Evolutionary conservation across 495 filamentous ascomycete genomes (phyloP).

Genomic region (Neurospora sp.): DNA sequence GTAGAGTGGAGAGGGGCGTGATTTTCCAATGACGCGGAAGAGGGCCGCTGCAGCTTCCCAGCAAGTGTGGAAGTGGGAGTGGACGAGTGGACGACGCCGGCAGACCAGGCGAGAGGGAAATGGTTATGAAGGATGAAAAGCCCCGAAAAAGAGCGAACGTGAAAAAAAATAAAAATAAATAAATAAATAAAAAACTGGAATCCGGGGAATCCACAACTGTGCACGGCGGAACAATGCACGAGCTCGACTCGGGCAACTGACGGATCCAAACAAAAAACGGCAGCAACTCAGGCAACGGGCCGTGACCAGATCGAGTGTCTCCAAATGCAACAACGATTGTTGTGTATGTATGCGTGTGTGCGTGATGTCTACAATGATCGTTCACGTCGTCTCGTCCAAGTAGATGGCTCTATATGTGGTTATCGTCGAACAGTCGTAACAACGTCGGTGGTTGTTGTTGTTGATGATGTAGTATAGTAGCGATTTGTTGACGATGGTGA

Average conservation of each 20-base stretch:
- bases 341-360: not conserved
- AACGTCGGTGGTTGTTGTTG: not conserved
- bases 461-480: not conserved
- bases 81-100: not conserved
- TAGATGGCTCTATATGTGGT: not conserved
- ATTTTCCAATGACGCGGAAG: slow-evolving; percentile 23
- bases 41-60: not conserved
- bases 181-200: not conserved
- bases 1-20: slow-evolving; percentile 22
- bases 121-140: not conserved
- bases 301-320: not conserved
- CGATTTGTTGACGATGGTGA: not conserved
- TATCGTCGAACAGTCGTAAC: not conserved
- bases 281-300: not conserved
- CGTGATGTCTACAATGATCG: not conserved
- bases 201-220: not conserved
- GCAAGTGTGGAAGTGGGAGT: slow-evolving; percentile 1
- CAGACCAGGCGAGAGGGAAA: not conserved
- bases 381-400: not conserved
- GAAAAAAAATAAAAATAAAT: not conserved
- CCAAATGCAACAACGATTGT: not conserved
- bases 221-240: not conserved
- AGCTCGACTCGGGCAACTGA: not conserved
- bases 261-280: not conserved
- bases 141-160: not conserved